These are phyloP conservation scores for Hyphopichia burtonii DNA, from an alignment of 1,139 yeast genomes.

Conservation along the genomic window DNA sequence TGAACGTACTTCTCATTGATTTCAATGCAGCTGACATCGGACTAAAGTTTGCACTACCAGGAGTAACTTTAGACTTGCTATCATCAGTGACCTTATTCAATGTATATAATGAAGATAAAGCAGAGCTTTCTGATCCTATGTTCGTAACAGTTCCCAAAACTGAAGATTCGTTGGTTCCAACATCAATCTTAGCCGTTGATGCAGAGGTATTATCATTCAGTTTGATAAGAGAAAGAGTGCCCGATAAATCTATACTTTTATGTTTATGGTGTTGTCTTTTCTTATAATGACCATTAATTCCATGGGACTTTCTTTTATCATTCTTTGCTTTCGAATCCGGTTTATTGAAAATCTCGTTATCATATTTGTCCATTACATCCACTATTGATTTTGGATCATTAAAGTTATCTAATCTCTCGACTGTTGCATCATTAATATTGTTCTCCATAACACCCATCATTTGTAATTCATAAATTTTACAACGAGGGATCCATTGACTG, in stretches of 20 bases:
- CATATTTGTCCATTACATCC: conserved; percentile 63
- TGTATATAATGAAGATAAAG: conserved; percentile 40
- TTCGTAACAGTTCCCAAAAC: conserved; percentile 41
- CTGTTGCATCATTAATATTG: conserved; percentile 65
- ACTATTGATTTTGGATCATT: conserved; percentile 32
- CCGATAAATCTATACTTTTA: not conserved
- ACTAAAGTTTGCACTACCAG: conserved; percentile 8
- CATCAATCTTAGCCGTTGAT: conserved; percentile 17
- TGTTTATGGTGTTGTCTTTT: not conserved
- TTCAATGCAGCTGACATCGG: not conserved
- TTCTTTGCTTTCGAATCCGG: conserved; percentile 4
- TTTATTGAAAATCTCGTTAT: conserved; percentile 44
- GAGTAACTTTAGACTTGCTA: conserved; percentile 7
- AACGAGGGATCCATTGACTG: conserved; percentile 84
- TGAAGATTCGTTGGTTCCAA: conserved; percentile 33
- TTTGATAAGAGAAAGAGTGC: conserved; percentile 2
- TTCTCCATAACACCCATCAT: conserved; percentile 99
- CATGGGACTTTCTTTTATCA: not conserved
- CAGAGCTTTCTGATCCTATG: conserved; percentile 29
- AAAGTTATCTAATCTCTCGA: conserved; percentile 48
- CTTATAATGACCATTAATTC: not conserved
- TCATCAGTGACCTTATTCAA: conserved; percentile 38
- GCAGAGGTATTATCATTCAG: conserved; percentile 9
- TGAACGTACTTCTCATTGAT: conserved; percentile 1
- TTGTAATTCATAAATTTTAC: conserved; percentile 91